A percentile compares a stretch with the other conserved stretches of the same genome.
Evolutionary conservation across 257 asterid species (phyloP).

Genomic region (Lycium barbarum): DNA sequence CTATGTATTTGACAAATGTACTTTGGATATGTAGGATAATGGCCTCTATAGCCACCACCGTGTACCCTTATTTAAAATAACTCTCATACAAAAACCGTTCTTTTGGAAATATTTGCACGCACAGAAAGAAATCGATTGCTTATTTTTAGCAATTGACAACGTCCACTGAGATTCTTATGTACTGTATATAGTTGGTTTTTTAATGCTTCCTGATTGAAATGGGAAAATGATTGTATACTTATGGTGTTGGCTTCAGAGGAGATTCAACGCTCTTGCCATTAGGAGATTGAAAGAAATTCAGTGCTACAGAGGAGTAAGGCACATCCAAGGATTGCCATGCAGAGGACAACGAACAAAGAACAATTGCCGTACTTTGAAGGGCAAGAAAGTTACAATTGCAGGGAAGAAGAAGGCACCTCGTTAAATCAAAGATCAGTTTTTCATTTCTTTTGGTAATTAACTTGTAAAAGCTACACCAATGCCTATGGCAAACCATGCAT

Average conservation of each 20-base stretch:
- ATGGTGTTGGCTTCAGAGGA: no score
- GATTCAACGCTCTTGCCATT: conserved; percentile 68
- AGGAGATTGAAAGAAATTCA: conserved; percentile 92
- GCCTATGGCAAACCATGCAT: not conserved
- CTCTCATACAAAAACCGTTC: not conserved
- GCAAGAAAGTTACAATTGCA: conserved; percentile 83
- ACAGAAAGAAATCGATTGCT: not conserved
- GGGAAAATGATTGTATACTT: no score
- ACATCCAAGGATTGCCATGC: conserved; percentile 93
- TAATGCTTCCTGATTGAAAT: no score
- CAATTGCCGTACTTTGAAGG: conserved; percentile 92
- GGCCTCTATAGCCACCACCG: not conserved
- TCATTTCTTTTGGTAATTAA: conserved; percentile 18
- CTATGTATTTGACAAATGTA: not conserved
- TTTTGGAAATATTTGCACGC: not conserved
- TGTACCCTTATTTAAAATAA: not conserved
- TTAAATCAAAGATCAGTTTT: conserved; percentile 1
- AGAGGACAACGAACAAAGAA: conserved; percentile 95
- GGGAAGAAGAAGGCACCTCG: conserved; percentile 86
- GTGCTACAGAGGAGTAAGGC: conserved; percentile 93
- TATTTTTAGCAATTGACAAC: not conserved
- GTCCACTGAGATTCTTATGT: not conserved
- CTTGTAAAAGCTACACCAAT: conserved; percentile 24
- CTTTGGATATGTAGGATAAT: not conserved
- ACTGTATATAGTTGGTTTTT: not conserved